Evolutionary conservation across 495 filamentous ascomycete species (phyloP), one percentile per base, ranked within the genome.

Genomic region (Acidomyces sp.): DNA sequence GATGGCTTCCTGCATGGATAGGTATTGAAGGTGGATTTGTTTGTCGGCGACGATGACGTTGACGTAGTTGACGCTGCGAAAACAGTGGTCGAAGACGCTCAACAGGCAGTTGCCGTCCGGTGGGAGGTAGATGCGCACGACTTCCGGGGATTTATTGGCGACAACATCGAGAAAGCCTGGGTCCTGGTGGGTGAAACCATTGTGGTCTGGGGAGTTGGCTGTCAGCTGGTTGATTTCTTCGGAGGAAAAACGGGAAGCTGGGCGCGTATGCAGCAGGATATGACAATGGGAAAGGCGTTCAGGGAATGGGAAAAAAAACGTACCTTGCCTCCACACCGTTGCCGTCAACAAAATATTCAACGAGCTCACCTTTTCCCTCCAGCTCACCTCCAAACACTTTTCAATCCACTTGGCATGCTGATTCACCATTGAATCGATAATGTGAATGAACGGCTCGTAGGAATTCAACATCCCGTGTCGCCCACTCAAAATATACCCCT

Each of bases 391-490:
- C 6, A 73, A 58, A 46, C 71, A 79, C 58, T 84, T 84, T 51
- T 84, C 79, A 34, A 84, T 66, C 79, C 78, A 82, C 56, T 84
- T 84, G 64, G 77, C 80, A 60, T 82, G 79, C 58, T 82, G 78
- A 55, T 80, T 80, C 36, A 84, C 78, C 78, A 82, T 84, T 0
- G 71, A 77, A 53, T 84, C 79, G 49, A 84, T 81, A 51, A 84
- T 70, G 49, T 84, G 79, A 44, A 82, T 77, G 55, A 82, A 84
- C 0, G 79, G 78, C 54, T 84, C 78, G 62, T 84, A 84, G 59
- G 71, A 75, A 62, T 84, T 84, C 24, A 84, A 66, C 29, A 84
- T 57, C 15, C 79, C 78, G 50, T 84, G 78, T 3, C 78, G 67
- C 11, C 79, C 79, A 28, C 68, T 76, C 4, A 82, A 74, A 43